phyloP scores from a whole-genome alignment of 2,329 filamentous ascomycete genomes.

The Sporothrix euskadiensis region DNA sequence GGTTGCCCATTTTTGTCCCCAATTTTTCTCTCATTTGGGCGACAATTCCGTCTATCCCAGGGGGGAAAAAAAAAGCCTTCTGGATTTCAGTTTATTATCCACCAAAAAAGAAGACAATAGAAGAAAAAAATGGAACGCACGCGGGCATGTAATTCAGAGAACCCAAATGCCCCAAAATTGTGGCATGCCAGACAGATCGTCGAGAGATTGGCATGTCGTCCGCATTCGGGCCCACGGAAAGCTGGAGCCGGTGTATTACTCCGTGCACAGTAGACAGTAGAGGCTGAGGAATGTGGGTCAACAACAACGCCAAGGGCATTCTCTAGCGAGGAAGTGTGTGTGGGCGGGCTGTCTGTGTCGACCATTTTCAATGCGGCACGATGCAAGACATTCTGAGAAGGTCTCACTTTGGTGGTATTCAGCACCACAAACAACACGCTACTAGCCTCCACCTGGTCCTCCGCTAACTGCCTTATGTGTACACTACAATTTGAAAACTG shows the following conservation, averaged over 20 bases:
- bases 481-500: not conserved
- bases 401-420: not conserved
- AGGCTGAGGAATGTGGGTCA: slow-evolving; percentile 18
- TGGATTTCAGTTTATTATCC: not conserved
- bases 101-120: no score
- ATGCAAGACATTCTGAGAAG: not conserved
- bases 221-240: not conserved
- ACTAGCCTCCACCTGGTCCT: not conserved
- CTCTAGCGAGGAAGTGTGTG: not conserved
- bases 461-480: not conserved
- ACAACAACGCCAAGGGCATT: not conserved
- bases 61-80: not conserved
- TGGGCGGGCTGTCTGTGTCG: not conserved
- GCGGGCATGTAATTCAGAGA: not conserved
- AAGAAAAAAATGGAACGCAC: not conserved
- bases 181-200: not conserved
- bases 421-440: not conserved
- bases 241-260: not conserved
- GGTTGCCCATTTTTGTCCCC: not conserved
- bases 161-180: not conserved
- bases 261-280: no score
- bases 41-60: not conserved
- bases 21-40: not conserved
- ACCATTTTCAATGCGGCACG: not conserved
- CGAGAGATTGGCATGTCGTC: slow-evolving; percentile 1